Evolutionary conservation across 2,329 filamentous ascomycete genomes (phyloP).

Genomic region (Emericellopsis cladophorae): DNA sequence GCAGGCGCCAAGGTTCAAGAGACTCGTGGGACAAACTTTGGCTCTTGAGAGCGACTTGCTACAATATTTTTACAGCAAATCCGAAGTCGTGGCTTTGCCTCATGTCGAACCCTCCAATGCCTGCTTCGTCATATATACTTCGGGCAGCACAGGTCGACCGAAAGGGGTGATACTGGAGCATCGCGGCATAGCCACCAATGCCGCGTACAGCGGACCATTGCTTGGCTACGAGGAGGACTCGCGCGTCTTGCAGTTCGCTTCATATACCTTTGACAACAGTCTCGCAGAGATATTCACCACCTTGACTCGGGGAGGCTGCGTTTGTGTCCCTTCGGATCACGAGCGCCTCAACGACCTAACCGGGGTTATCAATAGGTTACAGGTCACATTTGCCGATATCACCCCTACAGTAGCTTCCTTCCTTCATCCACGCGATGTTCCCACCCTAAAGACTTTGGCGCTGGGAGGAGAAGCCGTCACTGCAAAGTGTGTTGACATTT

Average conservation of each 20-base stretch:
- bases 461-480: slow-evolving; percentile 5
- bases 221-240: slow-evolving; percentile 3
- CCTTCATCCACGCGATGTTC: slow-evolving; percentile 4
- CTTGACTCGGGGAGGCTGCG: slow-evolving; percentile 3
- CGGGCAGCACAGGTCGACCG: slow-evolving; percentile 43
- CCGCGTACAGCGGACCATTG: slow-evolving; percentile 1
- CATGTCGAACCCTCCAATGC: slow-evolving; percentile 10
- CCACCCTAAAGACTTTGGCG: slow-evolving; percentile 3
- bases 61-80: fast-evolving
- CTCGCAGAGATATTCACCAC: slow-evolving; percentile 6
- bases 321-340: slow-evolving; percentile 6
- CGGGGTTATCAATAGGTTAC: slow-evolving; percentile 4
- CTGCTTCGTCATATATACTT: slow-evolving; percentile 33
- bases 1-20: background rate
- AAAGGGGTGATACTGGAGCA: slow-evolving; percentile 27
- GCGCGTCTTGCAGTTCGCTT: slow-evolving; percentile 5
- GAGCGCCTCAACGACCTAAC: slow-evolving; percentile 7
- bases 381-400: slow-evolving; percentile 5
- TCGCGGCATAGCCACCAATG: slow-evolving; percentile 2
- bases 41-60: slow-evolving; percentile 5
- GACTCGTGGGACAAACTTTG: slow-evolving; percentile 2
- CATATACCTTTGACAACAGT: slow-evolving; percentile 8
- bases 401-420: slow-evolving; percentile 6
- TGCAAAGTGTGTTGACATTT: slow-evolving; percentile 3
- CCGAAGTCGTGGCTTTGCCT: background rate